Evolutionary conservation across 768 basidiomycete genomes (phyloP).

Genomic region (Macrocybe gigantea): DNA sequence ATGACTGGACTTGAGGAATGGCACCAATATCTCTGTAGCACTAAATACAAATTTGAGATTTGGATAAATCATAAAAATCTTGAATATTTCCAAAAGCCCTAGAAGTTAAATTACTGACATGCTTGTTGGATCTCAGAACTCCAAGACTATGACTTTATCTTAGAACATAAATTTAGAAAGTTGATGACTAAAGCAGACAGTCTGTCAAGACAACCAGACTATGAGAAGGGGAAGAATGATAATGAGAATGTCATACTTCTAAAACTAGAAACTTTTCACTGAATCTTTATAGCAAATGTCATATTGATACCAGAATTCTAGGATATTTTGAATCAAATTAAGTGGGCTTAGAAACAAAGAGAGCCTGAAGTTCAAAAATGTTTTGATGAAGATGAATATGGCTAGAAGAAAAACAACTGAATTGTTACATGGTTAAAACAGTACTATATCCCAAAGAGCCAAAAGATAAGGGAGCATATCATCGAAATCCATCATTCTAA

Average conservation of each 20-base stretch:
- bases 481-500: neutral
- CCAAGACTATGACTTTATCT: neutral
- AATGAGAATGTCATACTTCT: constrained; percentile 3
- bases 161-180: neutral
- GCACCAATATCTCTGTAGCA: constrained; percentile 9
- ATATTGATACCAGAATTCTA: neutral
- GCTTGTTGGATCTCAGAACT: constrained; percentile 1
- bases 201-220: constrained; percentile 6
- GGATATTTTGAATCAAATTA: neutral
- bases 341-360: neutral
- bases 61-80: constrained; percentile 17
- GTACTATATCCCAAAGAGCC: neutral
- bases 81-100: constrained; percentile 6
- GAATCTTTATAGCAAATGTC: neutral
- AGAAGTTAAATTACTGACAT: constrained; percentile 21
- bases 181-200: constrained; percentile 4
- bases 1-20: constrained; percentile 24
- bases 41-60: neutral
- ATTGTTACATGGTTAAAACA: neutral
- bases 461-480: neutral
- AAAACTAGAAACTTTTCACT: constrained; percentile 1
- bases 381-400: neutral
- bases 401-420: neutral
- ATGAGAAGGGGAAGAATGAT: constrained; percentile 8
- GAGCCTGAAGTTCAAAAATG: neutral